Conservation (phyloP, 2,329 filamentous ascomycete species). For the Trematosphaeria pertusa region DNA sequence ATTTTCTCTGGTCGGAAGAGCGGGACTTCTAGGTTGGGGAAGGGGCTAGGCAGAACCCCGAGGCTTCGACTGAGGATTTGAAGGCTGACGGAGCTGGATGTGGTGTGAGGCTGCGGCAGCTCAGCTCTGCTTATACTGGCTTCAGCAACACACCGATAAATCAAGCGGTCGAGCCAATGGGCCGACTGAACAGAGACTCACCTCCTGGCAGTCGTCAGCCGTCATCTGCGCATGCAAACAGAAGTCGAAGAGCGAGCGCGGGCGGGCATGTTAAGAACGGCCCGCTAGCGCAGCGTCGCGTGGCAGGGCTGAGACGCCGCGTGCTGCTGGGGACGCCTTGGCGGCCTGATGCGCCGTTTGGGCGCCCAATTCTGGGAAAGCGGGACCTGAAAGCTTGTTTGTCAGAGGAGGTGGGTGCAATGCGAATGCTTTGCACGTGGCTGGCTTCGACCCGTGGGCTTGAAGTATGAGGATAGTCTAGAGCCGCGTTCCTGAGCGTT, state of each 20-base stretch:
- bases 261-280: background rate
- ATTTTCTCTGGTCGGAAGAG: too few relatives aligned
- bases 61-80: too few relatives aligned
- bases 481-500: background rate
- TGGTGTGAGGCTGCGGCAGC: too few relatives aligned
- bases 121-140: slow-evolving; percentile 24
- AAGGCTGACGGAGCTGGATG: too few relatives aligned
- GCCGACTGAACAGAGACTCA: background rate
- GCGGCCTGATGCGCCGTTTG: slow-evolving; percentile 10
- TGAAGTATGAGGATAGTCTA: too few relatives aligned
- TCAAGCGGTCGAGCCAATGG: background rate
- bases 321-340: slow-evolving; percentile 12
- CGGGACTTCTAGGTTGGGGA: too few relatives aligned
- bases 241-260: background rate
- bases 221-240: background rate
- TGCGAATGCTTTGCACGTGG: too few relatives aligned
- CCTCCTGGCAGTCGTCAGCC: background rate
- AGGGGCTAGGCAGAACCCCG: too few relatives aligned
- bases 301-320: slow-evolving; percentile 5
- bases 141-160: background rate
- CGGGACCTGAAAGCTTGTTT: too few relatives aligned
- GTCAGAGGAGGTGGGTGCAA: too few relatives aligned
- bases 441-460: too few relatives aligned
- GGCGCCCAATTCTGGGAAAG: slow-evolving; percentile 8
- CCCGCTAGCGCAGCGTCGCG: slow-evolving; percentile 1